phyloP scores from a whole-genome alignment of 2,329 filamentous ascomycete species.

The Mycosphaerelloides madeirae region DNA sequence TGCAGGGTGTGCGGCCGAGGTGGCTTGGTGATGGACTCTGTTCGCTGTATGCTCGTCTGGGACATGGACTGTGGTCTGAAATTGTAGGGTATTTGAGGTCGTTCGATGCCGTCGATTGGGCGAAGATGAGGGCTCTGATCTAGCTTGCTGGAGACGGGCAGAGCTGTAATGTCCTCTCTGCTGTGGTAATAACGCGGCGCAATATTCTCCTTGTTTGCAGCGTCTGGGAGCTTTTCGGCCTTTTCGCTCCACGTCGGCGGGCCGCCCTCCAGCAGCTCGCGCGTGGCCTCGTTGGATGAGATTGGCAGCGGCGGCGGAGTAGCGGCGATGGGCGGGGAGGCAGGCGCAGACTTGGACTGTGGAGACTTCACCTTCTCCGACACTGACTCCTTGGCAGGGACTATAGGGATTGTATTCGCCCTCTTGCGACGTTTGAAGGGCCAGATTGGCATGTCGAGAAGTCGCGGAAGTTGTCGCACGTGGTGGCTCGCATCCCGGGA shows the following conservation, averaged over 20 bases:
- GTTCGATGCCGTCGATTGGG: conserved; percentile 36
- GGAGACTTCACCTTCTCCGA: conserved; percentile 44
- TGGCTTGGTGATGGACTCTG: conserved; percentile 15
- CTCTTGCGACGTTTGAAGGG: conserved; percentile 68
- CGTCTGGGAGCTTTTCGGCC: conserved; percentile 9
- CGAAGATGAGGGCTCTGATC: conserved; percentile 47
- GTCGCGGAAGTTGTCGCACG: conserved; percentile 1
- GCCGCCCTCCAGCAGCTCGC: conserved; percentile 13
- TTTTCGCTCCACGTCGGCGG: conserved; percentile 5
- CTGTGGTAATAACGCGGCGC: conserved; percentile 26
- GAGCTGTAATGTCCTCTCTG: conserved; percentile 45
- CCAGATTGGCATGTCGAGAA: conserved; percentile 68
- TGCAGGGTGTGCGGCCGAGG: conserved; percentile 29
- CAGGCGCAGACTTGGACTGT: conserved; percentile 4
- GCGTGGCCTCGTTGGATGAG: conserved; percentile 10
- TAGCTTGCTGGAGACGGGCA: conserved; percentile 39
- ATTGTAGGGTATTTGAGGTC: conserved; percentile 41
- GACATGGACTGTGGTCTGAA: conserved; percentile 33
- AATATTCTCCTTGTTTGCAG: conserved; percentile 22
- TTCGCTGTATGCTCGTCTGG: conserved; percentile 26
- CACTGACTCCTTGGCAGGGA: conserved; percentile 35
- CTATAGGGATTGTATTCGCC: conserved; percentile 7
- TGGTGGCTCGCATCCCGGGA: conserved; percentile 13
- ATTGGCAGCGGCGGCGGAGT: conserved; percentile 18
- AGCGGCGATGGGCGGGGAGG: conserved; percentile 1